These are phyloP conservation scores for Daldinia sp. DNA, from an alignment of 2,329 filamentous ascomycete species.

Conservation along the genomic window DNA sequence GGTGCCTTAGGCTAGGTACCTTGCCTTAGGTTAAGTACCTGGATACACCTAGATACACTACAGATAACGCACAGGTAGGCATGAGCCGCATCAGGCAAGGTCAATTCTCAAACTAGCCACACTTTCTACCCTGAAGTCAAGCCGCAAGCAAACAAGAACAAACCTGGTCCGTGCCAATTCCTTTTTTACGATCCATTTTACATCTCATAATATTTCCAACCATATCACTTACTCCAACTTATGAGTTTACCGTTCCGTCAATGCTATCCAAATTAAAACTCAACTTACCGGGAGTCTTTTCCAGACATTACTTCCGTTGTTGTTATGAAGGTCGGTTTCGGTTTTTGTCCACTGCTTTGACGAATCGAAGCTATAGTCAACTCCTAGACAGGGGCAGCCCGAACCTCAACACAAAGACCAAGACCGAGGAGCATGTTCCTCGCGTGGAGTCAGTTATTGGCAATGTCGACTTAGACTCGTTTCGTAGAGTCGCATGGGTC, in stretches of 20 bases:
- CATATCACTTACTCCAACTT: not conserved
- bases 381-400: not conserved
- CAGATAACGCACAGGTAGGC: not conserved
- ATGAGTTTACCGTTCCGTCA: not conserved
- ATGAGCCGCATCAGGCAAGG: slow-evolving; percentile 11
- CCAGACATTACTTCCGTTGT: not conserved
- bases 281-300: slow-evolving; percentile 3
- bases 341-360: slow-evolving; percentile 17
- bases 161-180: slow-evolving; percentile 6
- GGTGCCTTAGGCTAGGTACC: not conserved
- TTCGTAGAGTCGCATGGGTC: slow-evolving; percentile 44
- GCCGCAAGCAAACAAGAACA: slow-evolving; percentile 9
- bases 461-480: slow-evolving; percentile 37
- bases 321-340: not conserved
- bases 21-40: too few relatives aligned
- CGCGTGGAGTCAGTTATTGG: slow-evolving; percentile 27
- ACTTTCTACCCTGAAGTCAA: not conserved
- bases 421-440: not conserved
- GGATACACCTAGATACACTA: too few relatives aligned
- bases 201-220: not conserved
- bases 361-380: not conserved
- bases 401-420: not conserved
- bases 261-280: slow-evolving; percentile 18
- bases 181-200: not conserved
- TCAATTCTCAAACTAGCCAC: slow-evolving; percentile 1